A percentile compares a stretch with the other conserved stretches of the same genome.
These are phyloP conservation scores for Suillus sp. DNA, from an alignment of 768 basidiomycete genomes.

Conservation along the genomic window DNA sequence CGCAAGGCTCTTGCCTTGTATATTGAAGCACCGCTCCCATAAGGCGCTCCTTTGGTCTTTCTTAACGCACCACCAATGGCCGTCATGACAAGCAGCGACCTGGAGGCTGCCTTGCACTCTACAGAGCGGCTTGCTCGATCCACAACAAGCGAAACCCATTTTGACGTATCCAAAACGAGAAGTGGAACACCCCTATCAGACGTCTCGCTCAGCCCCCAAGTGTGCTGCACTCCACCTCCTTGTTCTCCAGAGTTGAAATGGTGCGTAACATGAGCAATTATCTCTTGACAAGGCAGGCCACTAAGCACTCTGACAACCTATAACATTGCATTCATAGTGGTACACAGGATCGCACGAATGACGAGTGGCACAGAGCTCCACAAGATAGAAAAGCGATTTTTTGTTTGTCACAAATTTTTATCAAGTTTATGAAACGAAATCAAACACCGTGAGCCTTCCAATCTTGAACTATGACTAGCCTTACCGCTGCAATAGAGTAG, in stretches of 20 bases:
- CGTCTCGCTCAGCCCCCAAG: neutral
- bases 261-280: neutral
- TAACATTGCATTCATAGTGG: neutral
- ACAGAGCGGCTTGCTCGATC: neutral
- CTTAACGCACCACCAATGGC: neutral
- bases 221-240: neutral
- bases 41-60: slow-evolving; percentile 1
- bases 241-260: neutral
- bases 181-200: neutral
- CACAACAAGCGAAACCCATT: neutral
- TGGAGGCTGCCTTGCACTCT: neutral
- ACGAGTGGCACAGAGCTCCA: neutral
- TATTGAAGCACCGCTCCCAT: neutral
- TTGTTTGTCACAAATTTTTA: neutral
- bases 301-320: neutral
- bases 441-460: neutral
- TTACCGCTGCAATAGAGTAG: slow-evolving; percentile 19
- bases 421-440: slow-evolving; percentile 6
- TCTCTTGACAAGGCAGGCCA: neutral
- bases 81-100: neutral
- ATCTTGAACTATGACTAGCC: neutral
- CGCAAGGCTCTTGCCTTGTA: slow-evolving; percentile 7
- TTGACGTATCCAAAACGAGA: neutral
- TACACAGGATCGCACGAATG: neutral
- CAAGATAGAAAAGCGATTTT: neutral